Evolutionary conservation across 805 yeast genomes (phyloP).

Genomic region (Diddensiella transvaalensis): DNA sequence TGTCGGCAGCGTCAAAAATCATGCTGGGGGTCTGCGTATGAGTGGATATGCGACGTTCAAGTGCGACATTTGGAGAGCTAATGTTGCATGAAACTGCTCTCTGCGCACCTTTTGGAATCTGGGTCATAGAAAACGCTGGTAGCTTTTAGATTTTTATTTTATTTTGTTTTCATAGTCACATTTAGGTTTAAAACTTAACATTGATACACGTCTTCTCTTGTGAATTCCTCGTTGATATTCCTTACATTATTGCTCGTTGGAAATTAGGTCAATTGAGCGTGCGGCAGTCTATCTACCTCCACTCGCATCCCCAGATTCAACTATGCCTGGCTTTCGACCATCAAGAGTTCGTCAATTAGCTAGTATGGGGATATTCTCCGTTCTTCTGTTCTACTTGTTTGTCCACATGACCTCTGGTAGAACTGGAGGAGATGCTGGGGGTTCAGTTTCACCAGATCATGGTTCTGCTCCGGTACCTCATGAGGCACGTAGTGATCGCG

Average conservation of each 20-base stretch:
- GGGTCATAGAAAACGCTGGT: not conserved
- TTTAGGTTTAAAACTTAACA: too few relatives aligned
- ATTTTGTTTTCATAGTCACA: not conserved
- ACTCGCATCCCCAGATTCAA: too few relatives aligned
- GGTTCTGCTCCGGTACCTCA: too few relatives aligned
- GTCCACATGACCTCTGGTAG: not conserved
- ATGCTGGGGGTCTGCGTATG: not conserved
- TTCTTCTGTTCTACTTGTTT: slow-evolving; percentile 1
- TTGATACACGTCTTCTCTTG: too few relatives aligned
- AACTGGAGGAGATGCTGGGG: not conserved
- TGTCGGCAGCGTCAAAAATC: too few relatives aligned
- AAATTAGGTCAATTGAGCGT: too few relatives aligned
- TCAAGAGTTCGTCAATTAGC: slow-evolving; percentile 11
- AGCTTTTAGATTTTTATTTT: not conserved
- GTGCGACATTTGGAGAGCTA: not conserved
- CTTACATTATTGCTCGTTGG: too few relatives aligned
- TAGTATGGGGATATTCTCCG: not conserved
- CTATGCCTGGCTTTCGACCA: slow-evolving; percentile 9
- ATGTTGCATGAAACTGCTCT: not conserved
- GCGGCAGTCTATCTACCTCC: too few relatives aligned
- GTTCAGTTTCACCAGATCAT: too few relatives aligned
- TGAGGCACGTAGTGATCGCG: not conserved
- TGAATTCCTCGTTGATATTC: too few relatives aligned
- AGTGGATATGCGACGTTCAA: not conserved
- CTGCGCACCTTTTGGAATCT: not conserved